Base-by-base conservation (phyloP, 257 asterid genomes). In the Ligustrum vulgare region DNA sequence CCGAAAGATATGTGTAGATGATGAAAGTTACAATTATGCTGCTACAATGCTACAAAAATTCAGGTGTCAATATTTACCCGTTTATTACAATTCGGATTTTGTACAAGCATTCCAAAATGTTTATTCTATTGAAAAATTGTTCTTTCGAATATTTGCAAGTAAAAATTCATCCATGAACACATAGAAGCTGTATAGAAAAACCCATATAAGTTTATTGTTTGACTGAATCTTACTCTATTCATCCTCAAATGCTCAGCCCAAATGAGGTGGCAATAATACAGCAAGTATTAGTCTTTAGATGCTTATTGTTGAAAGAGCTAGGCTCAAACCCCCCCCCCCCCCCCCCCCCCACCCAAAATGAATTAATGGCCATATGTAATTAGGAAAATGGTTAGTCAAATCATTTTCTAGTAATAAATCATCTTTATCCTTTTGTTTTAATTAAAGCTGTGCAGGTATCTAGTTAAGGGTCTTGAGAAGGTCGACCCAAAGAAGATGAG, bases 401-500 rank as follows among this genome's bases (percentile, higher is more conserved):
- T 32, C 8, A 28, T 23, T 28, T 64, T 65, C 60, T 60, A 60
- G 31, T 18, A 39, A 6, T 10, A 25, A 68, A 56, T 20, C 36
- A 18, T 69, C 70, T 10, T 43, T 43, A 68, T 72, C 11, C 67
- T 67, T 69, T 39, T 72, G 28, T 69, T 71, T 72, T 77, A 12
- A 70, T 78, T 73, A 70, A 76, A 68, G 72, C 67, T 78, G 77
- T 84, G 86, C 85, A 93, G 98, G 86, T 83, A 89, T 39, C 83
- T 94, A 16, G 91, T 92, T 65, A 88, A 90, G 87, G 77, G 90
- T 69, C 97, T 94, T 43, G 97, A 94, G 86, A 88, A 73, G 75
- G 87, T 94, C 79, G 93, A 94, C 80, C 93, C 85, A 49, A 81
- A 74, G 80, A 92, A 82, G 85, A 90, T 94, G 96, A 86, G 72